These are phyloP conservation scores for Myxozyma vanderwaltii DNA, from an alignment of 805 yeast genomes.

Conservation along the genomic window DNA sequence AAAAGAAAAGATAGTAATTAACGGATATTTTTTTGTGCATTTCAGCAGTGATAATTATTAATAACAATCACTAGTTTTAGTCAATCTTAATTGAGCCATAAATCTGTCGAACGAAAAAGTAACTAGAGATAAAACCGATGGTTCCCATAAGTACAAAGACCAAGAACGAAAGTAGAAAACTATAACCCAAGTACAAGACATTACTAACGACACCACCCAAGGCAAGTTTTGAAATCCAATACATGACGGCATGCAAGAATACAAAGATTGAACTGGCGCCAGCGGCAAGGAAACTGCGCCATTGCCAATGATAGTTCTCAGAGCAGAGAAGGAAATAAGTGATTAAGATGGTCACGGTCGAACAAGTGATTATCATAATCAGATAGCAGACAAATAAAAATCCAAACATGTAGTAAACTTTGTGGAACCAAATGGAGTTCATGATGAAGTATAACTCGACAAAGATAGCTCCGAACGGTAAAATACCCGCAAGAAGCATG, in stretches of 20 bases:
- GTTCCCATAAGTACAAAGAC: conserved; percentile 85
- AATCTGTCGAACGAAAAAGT: conserved; percentile 74
- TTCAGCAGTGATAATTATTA: too few relatives aligned
- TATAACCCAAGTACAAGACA: conserved; percentile 81
- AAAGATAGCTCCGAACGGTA: conserved; percentile 94
- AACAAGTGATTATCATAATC: conserved; percentile 79
- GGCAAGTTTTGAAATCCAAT: conserved; percentile 52
- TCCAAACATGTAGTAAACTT: conserved; percentile 96
- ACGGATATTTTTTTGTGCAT: too few relatives aligned
- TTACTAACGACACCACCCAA: conserved; percentile 75
- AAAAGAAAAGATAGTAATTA: too few relatives aligned
- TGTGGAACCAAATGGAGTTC: conserved; percentile 89
- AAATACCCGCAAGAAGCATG: conserved; percentile 77
- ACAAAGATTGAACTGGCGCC: conserved; percentile 89
- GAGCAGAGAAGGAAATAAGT: conserved; percentile 82
- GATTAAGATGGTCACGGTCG: conserved; percentile 75
- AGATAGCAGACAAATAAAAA: conserved; percentile 85
- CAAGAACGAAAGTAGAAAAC: conserved; percentile 65
- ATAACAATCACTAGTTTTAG: too few relatives aligned
- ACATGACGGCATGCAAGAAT: conserved; percentile 75
- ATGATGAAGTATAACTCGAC: conserved; percentile 93
- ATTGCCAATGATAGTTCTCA: conserved; percentile 96
- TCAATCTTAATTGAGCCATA: conserved; percentile 88
- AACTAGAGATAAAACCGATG: conserved; percentile 75
- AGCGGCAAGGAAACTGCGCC: conserved; percentile 85